Conservation (phyloP, 495 filamentous ascomycete genomes). For the Penicillium nucicola region DNA sequence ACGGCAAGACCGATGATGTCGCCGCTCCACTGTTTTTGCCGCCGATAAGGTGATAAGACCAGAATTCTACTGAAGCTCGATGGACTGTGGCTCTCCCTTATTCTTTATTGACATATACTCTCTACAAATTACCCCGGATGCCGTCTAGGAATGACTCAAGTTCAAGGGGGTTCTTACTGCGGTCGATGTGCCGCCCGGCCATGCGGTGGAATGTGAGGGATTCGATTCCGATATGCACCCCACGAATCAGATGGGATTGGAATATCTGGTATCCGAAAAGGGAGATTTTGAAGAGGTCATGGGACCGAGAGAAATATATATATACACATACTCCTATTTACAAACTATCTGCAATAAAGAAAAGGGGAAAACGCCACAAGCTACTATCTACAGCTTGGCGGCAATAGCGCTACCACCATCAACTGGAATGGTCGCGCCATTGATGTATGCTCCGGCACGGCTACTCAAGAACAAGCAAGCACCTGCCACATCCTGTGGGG, state of each 20-base stretch:
- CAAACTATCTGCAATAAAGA: background rate
- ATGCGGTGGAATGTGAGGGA: slow-evolving; percentile 11
- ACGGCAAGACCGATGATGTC: slow-evolving; percentile 29
- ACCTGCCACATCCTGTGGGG: slow-evolving; percentile 70
- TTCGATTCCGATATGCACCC: background rate
- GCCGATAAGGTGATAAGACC: slow-evolving; percentile 21
- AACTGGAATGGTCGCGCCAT: slow-evolving; percentile 70
- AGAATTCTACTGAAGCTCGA: background rate
- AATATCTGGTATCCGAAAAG: no score
- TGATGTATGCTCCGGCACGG: slow-evolving; percentile 69
- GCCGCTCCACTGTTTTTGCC: slow-evolving; percentile 31
- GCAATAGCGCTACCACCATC: slow-evolving; percentile 62
- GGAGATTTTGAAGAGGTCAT: background rate
- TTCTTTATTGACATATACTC: no score
- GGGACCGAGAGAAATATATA: background rate
- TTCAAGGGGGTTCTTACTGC: background rate
- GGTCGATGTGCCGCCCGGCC: slow-evolving; percentile 6
- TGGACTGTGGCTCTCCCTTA: no score
- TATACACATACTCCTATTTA: background rate
- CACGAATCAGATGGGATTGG: no score
- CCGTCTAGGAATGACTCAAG: background rate
- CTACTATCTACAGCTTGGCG: slow-evolving; percentile 48
- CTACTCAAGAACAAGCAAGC: slow-evolving; percentile 72
- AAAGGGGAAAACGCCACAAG: background rate
- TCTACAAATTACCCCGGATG: background rate